These are phyloP conservation scores for Rhododendron simsii DNA, from an alignment of 148 eudicot species.

Conservation along the genomic window DNA sequence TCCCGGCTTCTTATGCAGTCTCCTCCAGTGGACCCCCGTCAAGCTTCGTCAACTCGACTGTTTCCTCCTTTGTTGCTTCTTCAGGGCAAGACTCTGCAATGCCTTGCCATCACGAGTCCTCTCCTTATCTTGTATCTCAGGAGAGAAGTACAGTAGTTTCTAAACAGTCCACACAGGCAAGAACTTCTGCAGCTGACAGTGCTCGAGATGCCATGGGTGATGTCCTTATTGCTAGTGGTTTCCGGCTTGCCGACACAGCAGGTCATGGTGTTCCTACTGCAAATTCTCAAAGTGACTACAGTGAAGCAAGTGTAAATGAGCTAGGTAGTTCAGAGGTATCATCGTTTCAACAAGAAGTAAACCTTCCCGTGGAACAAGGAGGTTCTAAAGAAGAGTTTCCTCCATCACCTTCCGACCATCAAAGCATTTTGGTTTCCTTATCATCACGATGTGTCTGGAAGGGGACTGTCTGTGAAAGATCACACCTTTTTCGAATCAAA, in stretches of 20 bases:
- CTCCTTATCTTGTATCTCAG: constrained; percentile 19
- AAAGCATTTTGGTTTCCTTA: constrained; percentile 83
- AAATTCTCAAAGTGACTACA: constrained; percentile 16
- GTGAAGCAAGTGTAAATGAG: constrained; percentile 18
- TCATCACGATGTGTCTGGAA: constrained; percentile 93
- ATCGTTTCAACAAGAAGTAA: constrained; percentile 37
- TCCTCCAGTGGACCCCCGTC: constrained; percentile 9
- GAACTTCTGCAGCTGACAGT: constrained; percentile 21
- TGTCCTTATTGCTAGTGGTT: constrained; percentile 14
- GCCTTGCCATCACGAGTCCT: constrained; percentile 18
- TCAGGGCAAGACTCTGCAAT: constrained; percentile 18
- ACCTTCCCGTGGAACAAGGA: constrained; percentile 29
- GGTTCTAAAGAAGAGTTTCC: constrained; percentile 72
- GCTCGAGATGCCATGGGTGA: constrained; percentile 13
- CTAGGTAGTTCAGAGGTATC: constrained; percentile 20
- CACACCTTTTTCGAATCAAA: constrained; percentile 89
- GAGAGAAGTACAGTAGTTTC: constrained; percentile 17
- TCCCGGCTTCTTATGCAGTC: constrained; percentile 26
- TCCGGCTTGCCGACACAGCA: constrained; percentile 11
- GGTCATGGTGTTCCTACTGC: constrained; percentile 16
- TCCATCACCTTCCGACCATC: constrained; percentile 76
- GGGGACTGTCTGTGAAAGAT: constrained; percentile 93
- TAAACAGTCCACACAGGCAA: constrained; percentile 22
- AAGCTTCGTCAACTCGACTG: constrained; percentile 11
- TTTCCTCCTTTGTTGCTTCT: constrained; percentile 18